Conservation (phyloP, 2,329 filamentous ascomycete genomes). For the Hypocreales sp. region DNA sequence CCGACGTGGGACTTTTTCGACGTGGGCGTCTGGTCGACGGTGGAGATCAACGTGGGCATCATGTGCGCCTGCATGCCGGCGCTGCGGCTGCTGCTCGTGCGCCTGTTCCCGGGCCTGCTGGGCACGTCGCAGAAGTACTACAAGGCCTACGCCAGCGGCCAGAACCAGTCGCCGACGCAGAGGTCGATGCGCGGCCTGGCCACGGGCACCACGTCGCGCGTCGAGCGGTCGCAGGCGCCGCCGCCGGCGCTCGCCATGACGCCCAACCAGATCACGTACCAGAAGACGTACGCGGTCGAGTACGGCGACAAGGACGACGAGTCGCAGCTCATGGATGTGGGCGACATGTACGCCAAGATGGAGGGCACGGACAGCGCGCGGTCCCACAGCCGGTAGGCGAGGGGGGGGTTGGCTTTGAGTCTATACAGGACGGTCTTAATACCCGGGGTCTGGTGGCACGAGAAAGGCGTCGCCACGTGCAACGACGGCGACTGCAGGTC, state of each 20-base stretch:
- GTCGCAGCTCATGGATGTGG: conserved; percentile 14
- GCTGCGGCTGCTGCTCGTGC: conserved; percentile 17
- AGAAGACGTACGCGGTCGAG: conserved; percentile 19
- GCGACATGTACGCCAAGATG: conserved; percentile 7
- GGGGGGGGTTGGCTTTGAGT: no score
- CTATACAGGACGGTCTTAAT: no score
- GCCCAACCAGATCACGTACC: conserved; percentile 14
- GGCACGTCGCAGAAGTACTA: conserved; percentile 15
- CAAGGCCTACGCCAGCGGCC: no score
- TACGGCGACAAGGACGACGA: conserved; percentile 15
- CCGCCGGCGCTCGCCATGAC: no score
- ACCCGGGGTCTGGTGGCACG: no score
- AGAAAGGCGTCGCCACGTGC: no score
- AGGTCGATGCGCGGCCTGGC: no score
- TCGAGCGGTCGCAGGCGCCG: no score
- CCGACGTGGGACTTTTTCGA: conserved; percentile 19
- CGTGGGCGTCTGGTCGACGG: conserved; percentile 17
- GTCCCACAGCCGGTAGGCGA: no score
- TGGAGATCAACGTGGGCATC: conserved; percentile 22
- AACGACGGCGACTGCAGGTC: no score
- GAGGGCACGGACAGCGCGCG: no score
- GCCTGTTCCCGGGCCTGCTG: conserved; percentile 20
- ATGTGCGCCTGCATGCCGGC: conserved; percentile 24
- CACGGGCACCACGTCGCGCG: no score
- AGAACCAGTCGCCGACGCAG: conserved; percentile 4